Conservation (phyloP, 1,284 basidiomycete species). For the Irpex sp. region DNA sequence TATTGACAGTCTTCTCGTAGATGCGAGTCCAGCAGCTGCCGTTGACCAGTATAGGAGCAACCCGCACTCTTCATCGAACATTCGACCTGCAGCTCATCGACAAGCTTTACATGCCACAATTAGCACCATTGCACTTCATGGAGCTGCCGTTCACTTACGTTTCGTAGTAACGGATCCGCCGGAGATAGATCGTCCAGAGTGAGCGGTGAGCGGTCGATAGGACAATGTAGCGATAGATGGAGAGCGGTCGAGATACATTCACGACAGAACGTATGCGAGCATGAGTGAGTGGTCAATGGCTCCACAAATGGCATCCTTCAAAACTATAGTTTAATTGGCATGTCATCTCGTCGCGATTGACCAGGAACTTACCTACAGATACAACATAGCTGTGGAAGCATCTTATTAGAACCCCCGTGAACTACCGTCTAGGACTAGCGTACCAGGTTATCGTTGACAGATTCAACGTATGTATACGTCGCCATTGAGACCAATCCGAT, state of each 20-base stretch:
- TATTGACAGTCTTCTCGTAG: slow-evolving; percentile 59
- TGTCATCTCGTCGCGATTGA: background rate
- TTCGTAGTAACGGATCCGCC: slow-evolving; percentile 68
- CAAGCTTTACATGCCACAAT: slow-evolving; percentile 48
- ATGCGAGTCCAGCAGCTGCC: slow-evolving; percentile 66
- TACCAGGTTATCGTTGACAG: slow-evolving; percentile 58
- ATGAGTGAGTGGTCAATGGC: slow-evolving; percentile 69
- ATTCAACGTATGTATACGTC: slow-evolving; percentile 44
- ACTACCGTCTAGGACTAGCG: slow-evolving; percentile 14
- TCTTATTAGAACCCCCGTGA: background rate
- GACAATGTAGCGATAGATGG: slow-evolving; percentile 62
- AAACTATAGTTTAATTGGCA: slow-evolving; percentile 4
- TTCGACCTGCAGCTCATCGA: slow-evolving; percentile 78
- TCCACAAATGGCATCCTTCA: slow-evolving; percentile 68
- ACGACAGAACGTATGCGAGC: slow-evolving; percentile 81
- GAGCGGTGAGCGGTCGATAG: slow-evolving; percentile 77
- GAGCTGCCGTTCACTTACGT: slow-evolving; percentile 43
- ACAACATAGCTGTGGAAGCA: slow-evolving; percentile 60
- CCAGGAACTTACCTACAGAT: slow-evolving; percentile 64
- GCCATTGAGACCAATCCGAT: background rate
- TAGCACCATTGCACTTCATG: background rate
- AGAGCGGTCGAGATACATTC: slow-evolving; percentile 73
- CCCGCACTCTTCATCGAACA: slow-evolving; percentile 60
- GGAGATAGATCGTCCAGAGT: slow-evolving; percentile 47
- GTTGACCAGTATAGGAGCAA: slow-evolving; percentile 64